A percentile compares a stretch with the other conserved stretches of the same genome.
Conservation (phyloP, 2,329 filamentous ascomycete genomes). For the Purpureocillium takamizusanense region DNA sequence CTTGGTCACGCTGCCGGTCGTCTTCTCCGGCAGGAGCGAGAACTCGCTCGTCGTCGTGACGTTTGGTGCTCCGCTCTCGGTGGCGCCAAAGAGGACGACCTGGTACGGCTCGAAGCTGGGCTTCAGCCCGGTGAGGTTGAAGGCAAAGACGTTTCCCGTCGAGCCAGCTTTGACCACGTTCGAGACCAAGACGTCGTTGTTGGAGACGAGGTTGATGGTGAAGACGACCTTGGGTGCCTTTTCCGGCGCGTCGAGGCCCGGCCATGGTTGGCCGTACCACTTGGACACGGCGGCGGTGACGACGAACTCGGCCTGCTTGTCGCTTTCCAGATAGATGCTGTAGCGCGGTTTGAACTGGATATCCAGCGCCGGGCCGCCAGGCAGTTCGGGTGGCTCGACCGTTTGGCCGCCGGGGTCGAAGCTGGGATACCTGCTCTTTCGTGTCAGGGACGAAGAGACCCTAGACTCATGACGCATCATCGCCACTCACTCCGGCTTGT, state of each 20-base stretch:
- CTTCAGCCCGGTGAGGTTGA: constrained; percentile 24
- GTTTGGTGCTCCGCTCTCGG: constrained; percentile 18
- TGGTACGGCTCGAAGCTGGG: constrained; percentile 27
- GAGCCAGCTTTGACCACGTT: constrained; percentile 23
- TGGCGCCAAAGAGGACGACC: constrained; percentile 26
- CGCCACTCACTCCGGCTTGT: constrained; percentile 26
- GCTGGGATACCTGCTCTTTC: constrained; percentile 20
- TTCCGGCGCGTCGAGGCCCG: constrained; percentile 12
- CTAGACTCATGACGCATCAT: not conserved
- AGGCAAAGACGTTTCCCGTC: constrained; percentile 24
- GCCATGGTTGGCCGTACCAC: constrained; percentile 28
- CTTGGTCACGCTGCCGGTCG: constrained; percentile 31
- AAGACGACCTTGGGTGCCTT: constrained; percentile 21
- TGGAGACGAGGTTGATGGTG: constrained; percentile 23
- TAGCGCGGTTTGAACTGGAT: constrained; percentile 36
- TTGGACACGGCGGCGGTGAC: constrained; percentile 32
- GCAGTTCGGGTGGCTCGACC: constrained; percentile 20
- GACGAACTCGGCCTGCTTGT: constrained; percentile 30
- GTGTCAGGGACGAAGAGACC: not conserved
- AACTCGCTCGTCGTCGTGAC: constrained; percentile 27
- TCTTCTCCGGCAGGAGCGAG: constrained; percentile 33
- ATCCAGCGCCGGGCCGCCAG: constrained; percentile 25
- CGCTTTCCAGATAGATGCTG: constrained; percentile 35
- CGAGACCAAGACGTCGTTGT: constrained; percentile 21
- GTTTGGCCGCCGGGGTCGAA: constrained; percentile 37